Base-by-base conservation (phyloP, 768 basidiomycete species). In the Roridomyces roridus region DNA sequence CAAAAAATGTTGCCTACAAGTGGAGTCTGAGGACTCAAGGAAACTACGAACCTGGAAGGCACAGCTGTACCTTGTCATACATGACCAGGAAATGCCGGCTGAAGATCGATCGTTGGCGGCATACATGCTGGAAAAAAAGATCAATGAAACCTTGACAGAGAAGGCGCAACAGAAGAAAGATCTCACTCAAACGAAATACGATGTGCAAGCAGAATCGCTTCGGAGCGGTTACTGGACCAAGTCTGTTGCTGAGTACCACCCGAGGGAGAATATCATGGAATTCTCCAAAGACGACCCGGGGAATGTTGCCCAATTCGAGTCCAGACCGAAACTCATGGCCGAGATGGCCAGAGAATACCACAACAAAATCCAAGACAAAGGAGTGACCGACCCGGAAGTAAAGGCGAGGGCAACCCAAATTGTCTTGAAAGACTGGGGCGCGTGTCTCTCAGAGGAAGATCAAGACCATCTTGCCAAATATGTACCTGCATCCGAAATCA, bases 41-140 rank as follows among this genome's bases (percentile, higher is more conserved):
- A 42, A 42, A 11, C 40, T 51, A 15, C 28, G 41, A 6, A 52
- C 24, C 6, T 28, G 36, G 53, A 35, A 45, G 21, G 42, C 44
- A 11, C 42, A 53, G 9, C 11, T 53, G 25, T n/a, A 37, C 43
- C 51, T 53, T 4, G 26, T 45, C 12, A 53, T 53, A 8, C 41
- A 52, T n/a, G 42, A 52, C 25, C 15, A 2, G 2, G 2, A 35
- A 17, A 39, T 52, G 21, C 43, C 51, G 9, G 1, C 31, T 4
- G 42, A 44, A 8, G 51, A 52, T 10, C 21, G 42, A 9, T 26
- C 18, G 5, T n/a, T 52, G 5, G 8, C 51, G 1, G 42, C 51
- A 11, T 52, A 44, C 14, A 2, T 52, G 2, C 25, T 52, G 31
- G 42, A 52, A 18, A 34, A 52, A 23, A 52, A 52, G 41, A 44